Conservation (phyloP, 1,284 basidiomycete genomes). For the Entoloma clypeatum region DNA sequence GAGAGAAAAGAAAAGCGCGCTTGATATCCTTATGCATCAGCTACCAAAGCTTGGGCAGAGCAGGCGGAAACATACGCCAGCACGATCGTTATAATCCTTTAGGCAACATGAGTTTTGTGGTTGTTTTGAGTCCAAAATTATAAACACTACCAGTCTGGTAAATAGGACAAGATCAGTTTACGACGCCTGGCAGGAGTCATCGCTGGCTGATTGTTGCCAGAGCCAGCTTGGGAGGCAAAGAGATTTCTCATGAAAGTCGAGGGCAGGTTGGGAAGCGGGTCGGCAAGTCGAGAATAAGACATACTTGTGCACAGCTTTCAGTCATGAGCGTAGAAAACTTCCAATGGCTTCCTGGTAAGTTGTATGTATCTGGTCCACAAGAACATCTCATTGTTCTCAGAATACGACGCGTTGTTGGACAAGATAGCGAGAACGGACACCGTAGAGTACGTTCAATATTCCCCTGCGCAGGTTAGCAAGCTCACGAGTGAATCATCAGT, state of each 20-base stretch:
- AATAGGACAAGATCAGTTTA: conserved; percentile 56
- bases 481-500: conserved; percentile 37
- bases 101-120: conserved; percentile 5
- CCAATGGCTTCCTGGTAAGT: conserved; percentile 46
- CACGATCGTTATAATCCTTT: conserved; percentile 64
- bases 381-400: conserved; percentile 31
- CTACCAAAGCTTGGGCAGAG: conserved; percentile 3
- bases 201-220: conserved; percentile 19
- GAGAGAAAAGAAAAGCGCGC: conserved; percentile 65
- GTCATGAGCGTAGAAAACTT: conserved; percentile 27
- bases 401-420: conserved; percentile 60
- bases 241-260: conserved; percentile 15
- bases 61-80: conserved; percentile 54
- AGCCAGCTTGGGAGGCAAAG: conserved; percentile 17
- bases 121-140: conserved; percentile 5
- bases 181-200: conserved; percentile 33
- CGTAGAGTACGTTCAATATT: conserved; percentile 50
- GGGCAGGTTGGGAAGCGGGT: conserved; percentile 9
- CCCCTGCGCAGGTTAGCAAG: conserved; percentile 12
- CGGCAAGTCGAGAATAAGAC: conserved; percentile 19
- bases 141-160: conserved; percentile 63
- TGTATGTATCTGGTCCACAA: not conserved
- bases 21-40: conserved; percentile 27
- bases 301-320: no score
- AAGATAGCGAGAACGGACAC: conserved; percentile 67